Conservation (phyloP, 2,329 filamentous ascomycete species). For the Aspergillus sp. region DNA sequence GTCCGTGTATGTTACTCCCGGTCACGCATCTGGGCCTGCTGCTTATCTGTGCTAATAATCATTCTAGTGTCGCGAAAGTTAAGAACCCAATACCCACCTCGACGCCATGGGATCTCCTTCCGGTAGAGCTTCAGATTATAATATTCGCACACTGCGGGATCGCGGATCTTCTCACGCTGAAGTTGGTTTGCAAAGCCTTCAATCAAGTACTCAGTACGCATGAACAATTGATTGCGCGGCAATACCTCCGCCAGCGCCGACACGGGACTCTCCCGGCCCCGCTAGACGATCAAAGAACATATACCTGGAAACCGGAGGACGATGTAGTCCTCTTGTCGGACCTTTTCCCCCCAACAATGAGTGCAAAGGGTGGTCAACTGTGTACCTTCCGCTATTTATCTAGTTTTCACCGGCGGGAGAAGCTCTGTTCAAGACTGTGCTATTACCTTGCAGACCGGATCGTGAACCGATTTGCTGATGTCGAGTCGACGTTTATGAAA, state of each 20-base stretch:
- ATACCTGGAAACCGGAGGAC: slow-evolving; percentile 43
- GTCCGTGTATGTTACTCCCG: slow-evolving; percentile 23
- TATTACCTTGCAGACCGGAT: slow-evolving; percentile 44
- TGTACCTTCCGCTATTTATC: slow-evolving; percentile 44
- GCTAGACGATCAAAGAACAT: slow-evolving; percentile 33
- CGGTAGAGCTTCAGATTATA: slow-evolving; percentile 42
- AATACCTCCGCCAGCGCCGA: slow-evolving; percentile 42
- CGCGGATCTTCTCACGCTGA: slow-evolving; percentile 36
- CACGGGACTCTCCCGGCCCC: slow-evolving; percentile 44
- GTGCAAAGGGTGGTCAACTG: slow-evolving; percentile 35
- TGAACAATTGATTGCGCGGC: slow-evolving; percentile 41
- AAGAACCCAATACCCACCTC: slow-evolving; percentile 26
- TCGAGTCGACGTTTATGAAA: slow-evolving; percentile 32
- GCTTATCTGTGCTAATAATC: slow-evolving; percentile 11
- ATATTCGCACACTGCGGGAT: slow-evolving; percentile 43
- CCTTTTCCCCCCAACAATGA: slow-evolving; percentile 40
- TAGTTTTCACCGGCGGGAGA: slow-evolving; percentile 38
- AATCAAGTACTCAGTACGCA: slow-evolving; percentile 35
- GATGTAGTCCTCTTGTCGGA: slow-evolving; percentile 46
- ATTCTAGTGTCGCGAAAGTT: slow-evolving; percentile 23
- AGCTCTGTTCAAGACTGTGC: slow-evolving; percentile 39
- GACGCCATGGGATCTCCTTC: slow-evolving; percentile 40
- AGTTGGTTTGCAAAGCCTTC: slow-evolving; percentile 41
- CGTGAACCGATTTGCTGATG: slow-evolving; percentile 38
- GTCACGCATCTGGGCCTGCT: not conserved